Evolutionary conservation across 108 stramenopile genomes (phyloP).

Genomic region (Cyclotella baltica): DNA sequence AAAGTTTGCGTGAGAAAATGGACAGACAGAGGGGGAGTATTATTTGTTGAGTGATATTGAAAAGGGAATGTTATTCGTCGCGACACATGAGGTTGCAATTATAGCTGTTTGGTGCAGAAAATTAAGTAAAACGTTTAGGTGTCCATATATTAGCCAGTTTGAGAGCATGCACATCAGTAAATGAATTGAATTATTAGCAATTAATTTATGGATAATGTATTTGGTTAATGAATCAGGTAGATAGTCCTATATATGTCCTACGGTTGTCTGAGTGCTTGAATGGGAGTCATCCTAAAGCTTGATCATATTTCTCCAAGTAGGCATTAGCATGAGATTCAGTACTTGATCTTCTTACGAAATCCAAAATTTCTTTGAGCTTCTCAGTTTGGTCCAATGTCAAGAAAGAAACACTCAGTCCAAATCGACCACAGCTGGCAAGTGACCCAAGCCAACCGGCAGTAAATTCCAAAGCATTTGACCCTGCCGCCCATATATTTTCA

Average conservation of each 20-base stretch:
- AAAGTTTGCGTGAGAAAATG: constrained; percentile 84
- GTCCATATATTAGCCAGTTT: too few relatives aligned
- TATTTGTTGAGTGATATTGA: background rate
- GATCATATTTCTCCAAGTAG: constrained; percentile 6
- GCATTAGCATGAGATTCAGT: background rate
- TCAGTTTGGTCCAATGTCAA: constrained; percentile 20
- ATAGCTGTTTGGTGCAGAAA: background rate
- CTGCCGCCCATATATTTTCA: constrained; percentile 11
- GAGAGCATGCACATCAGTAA: too few relatives aligned
- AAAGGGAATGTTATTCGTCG: background rate
- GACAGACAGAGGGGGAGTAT: background rate
- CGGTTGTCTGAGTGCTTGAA: too few relatives aligned
- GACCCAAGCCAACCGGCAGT: constrained; percentile 29
- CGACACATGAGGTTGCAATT: background rate
- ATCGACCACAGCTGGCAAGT: constrained; percentile 30
- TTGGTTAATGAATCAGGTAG: too few relatives aligned
- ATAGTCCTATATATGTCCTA: too few relatives aligned
- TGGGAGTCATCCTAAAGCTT: background rate
- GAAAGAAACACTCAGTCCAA: constrained; percentile 43
- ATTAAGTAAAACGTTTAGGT: too few relatives aligned
- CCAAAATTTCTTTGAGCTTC: constrained; percentile 37
- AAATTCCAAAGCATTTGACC: constrained; percentile 6
- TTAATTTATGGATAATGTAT: too few relatives aligned
- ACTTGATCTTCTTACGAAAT: constrained; percentile 8
- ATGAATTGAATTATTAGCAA: too few relatives aligned